Evolutionary conservation across 2,329 filamentous ascomycete genomes (phyloP).

Genomic region (Bipolaris gigantea): DNA sequence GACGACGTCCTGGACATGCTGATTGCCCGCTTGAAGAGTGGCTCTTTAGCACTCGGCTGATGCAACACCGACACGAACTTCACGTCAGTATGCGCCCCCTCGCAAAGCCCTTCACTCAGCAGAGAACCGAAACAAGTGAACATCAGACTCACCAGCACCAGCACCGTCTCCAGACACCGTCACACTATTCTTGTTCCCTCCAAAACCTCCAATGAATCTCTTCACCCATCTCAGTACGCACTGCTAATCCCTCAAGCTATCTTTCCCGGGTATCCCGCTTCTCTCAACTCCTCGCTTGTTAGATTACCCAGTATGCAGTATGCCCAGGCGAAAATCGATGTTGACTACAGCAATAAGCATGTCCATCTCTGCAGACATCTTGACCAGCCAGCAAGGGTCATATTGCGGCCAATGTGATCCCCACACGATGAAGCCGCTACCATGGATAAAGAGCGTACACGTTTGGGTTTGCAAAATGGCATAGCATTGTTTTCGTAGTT

Average conservation of each 20-base stretch:
- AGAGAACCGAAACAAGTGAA: no score
- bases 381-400: constrained; percentile 50
- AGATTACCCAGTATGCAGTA: constrained; percentile 32
- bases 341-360: constrained; percentile 48
- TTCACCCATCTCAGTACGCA: constrained; percentile 42
- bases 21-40: constrained; percentile 27
- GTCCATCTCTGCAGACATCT: constrained; percentile 44
- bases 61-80: constrained; percentile 18
- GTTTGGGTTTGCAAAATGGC: no score
- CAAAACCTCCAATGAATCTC: constrained; percentile 38
- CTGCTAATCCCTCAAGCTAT: constrained; percentile 35
- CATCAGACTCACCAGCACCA: constrained; percentile 44
- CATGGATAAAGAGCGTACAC: constrained; percentile 49
- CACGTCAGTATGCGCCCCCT: constrained; percentile 1
- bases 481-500: no score
- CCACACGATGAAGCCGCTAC: constrained; percentile 53
- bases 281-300: constrained; percentile 51
- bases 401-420: constrained; percentile 56
- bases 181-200: constrained; percentile 39
- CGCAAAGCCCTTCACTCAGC: neutral
- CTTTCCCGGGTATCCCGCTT: constrained; percentile 42
- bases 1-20: constrained; percentile 39
- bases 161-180: constrained; percentile 51
- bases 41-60: constrained; percentile 23
- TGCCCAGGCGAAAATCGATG: constrained; percentile 35